phyloP scores from a whole-genome alignment of 1,284 basidiomycete species.

The Leccinum huronense region DNA sequence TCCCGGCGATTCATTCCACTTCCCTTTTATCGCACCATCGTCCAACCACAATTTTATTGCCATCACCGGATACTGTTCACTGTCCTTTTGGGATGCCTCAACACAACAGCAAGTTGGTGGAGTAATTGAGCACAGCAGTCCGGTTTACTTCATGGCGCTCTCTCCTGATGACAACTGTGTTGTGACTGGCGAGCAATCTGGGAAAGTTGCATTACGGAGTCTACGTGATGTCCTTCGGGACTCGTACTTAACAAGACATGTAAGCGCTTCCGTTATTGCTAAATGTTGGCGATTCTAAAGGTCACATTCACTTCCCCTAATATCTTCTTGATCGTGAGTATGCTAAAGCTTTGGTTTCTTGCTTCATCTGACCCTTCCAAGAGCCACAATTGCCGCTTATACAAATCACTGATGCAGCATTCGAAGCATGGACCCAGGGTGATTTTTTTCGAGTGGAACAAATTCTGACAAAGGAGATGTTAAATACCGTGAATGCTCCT shows the following conservation, averaged over 20 bases:
- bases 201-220: background rate
- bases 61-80: background rate
- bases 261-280: background rate
- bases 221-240: background rate
- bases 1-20: background rate
- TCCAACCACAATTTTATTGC: conserved; percentile 6
- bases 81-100: conserved; percentile 17
- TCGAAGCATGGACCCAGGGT: background rate
- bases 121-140: background rate
- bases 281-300: no score
- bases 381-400: background rate
- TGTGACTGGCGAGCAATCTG: conserved; percentile 1
- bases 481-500: background rate
- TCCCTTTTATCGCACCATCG: background rate
- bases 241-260: background rate
- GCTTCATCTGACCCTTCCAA: background rate
- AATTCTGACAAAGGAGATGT: background rate
- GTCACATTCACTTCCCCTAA: no score
- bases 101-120: background rate
- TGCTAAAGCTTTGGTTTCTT: background rate
- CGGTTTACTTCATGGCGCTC: background rate
- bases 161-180: background rate
- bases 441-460: background rate
- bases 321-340: background rate
- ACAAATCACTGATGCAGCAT: background rate